A percentile compares a stretch with the other conserved stretches of the same genome.
Conservation (phyloP, 352 stramenopile species). For the Elongisporangium prolatum region DNA sequence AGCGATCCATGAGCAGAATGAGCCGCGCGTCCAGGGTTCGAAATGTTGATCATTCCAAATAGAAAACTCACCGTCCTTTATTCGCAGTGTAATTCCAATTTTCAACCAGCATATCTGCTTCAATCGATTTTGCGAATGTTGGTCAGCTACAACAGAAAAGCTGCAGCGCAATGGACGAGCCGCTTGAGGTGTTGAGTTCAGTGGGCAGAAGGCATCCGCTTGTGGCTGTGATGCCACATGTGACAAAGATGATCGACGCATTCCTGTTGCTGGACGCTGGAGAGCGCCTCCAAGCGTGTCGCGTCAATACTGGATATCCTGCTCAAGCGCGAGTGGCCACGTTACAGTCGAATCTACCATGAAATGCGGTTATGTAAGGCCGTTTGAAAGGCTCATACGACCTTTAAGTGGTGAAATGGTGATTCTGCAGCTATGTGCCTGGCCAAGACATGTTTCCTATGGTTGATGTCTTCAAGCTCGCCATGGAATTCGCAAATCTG, state of each 20-base stretch:
- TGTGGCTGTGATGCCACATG: background rate
- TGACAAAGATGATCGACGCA: background rate
- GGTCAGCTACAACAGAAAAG: no score
- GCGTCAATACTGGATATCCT: background rate
- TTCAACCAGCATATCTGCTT: no score
- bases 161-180: no score
- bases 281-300: background rate
- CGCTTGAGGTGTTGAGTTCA: no score
- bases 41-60: no score
- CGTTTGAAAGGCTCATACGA: background rate
- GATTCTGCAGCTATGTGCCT: background rate
- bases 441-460: background rate
- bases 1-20: no score
- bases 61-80: no score
- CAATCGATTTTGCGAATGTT: no score
- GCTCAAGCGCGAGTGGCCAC: background rate
- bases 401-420: background rate
- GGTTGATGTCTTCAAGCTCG: background rate
- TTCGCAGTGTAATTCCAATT: no score
- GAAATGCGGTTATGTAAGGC: background rate
- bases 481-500: background rate
- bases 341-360: background rate
- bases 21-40: no score
- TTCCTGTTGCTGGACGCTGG: background rate
- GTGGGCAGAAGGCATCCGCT: background rate